Evolutionary conservation across 345 rosid genomes (phyloP), one percentile per base, ranked within the genome.

Genomic region (Ceriops decandra): DNA sequence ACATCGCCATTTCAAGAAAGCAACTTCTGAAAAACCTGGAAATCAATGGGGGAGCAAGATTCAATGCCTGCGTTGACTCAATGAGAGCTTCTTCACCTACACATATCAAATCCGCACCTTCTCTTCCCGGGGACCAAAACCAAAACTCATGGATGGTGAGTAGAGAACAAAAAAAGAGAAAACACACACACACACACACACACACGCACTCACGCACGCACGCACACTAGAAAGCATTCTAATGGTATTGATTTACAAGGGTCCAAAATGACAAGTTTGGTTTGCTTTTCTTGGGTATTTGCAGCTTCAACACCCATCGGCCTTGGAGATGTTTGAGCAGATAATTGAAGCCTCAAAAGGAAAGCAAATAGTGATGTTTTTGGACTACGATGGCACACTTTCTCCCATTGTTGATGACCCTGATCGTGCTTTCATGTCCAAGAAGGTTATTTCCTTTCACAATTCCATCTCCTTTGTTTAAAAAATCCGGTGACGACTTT

Each of bases 61-160:
- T 85, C 59, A 90, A 78, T 73, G 78, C 89, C 19, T 89, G 91
- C 90, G 87, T 93, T 15, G 95, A 93, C 42, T 91, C 96, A 42
- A 93, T 91, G 97, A 81, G 83, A 68, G 88, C 91, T 51, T 91
- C 97, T 17, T 93, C 98, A 1, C 98, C 98, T 24, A 89, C 97
- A 71, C 98, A 82, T 72, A 57, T 71, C 64, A 86, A 77, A 67
- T 79, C 92, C 58, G 31, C 81, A 42, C 80, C 82, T 67, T 81
- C 90, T 62, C 78, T 73, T 60, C 28, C 70, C 8, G 77, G 82
- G 1, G 82, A 84, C 30, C 73, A 76, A 32, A 60, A 54, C 77
- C 73, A 76, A 32, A 60, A 54, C 77, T 82, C 92, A 54, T 86
- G 96, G 93, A 84, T 72, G 58, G 97, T 91, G 71, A 83, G 87